phyloP scores from a whole-genome alignment of 2,329 filamentous ascomycete species.

The Fusarium sp. region DNA sequence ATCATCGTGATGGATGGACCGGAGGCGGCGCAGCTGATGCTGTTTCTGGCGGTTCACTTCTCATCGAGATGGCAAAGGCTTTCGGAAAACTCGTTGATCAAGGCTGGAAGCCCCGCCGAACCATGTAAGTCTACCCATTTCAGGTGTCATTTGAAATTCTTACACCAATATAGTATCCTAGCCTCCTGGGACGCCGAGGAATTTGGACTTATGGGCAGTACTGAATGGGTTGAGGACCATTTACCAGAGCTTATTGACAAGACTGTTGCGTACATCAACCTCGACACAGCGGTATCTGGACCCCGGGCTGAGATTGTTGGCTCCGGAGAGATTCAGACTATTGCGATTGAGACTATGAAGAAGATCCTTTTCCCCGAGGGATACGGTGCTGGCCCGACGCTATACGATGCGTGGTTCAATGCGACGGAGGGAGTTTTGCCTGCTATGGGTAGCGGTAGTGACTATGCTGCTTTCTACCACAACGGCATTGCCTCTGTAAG shows the following conservation, averaged over 20 bases:
- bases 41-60: slow-evolving; percentile 63
- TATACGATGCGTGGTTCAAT: slow-evolving; percentile 41
- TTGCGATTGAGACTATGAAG: slow-evolving; percentile 43
- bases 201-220: slow-evolving; percentile 36
- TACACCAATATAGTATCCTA: slow-evolving; percentile 1
- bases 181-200: slow-evolving; percentile 37
- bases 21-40: slow-evolving; percentile 66
- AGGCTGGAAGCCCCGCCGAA: slow-evolving; percentile 66
- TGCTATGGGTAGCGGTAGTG: slow-evolving; percentile 33
- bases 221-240: slow-evolving; percentile 35
- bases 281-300: slow-evolving; percentile 63
- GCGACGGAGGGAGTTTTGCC: slow-evolving; percentile 33
- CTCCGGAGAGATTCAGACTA: slow-evolving; percentile 38
- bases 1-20: slow-evolving; percentile 68
- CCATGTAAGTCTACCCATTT: slow-evolving; percentile 51
- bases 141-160: background rate
- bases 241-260: slow-evolving; percentile 27
- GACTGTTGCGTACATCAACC: slow-evolving; percentile 60
- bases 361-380: slow-evolving; percentile 39
- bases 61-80: slow-evolving; percentile 64
- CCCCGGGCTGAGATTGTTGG: slow-evolving; percentile 54
- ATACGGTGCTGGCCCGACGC: slow-evolving; percentile 23
- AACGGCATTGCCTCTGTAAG: slow-evolving; percentile 36
- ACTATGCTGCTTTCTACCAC: slow-evolving; percentile 37
- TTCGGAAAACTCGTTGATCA: slow-evolving; percentile 61